Evolutionary conservation across 768 basidiomycete genomes (phyloP).

Genomic region (Amanita jacksonii): DNA sequence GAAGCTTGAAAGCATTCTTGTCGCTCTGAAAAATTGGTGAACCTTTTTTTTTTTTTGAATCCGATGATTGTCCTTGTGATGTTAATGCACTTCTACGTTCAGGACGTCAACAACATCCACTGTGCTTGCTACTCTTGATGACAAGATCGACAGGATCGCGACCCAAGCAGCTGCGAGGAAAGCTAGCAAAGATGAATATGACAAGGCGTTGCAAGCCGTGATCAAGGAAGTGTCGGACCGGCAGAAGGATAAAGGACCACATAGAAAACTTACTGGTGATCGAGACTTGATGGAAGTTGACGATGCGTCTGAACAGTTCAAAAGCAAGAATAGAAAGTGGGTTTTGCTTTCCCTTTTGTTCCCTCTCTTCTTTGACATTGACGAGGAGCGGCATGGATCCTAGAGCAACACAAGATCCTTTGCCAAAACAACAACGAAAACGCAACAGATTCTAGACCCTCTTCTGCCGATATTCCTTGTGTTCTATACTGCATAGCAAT

Average conservation of each 20-base stretch:
- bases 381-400: not conserved
- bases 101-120: constrained; percentile 66
- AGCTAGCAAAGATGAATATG: constrained; percentile 41
- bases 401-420: constrained; percentile 32
- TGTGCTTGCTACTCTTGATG: constrained; percentile 65
- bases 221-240: constrained; percentile 58
- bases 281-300: constrained; percentile 54
- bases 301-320: constrained; percentile 36
- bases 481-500: too few relatives aligned
- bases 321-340: constrained; percentile 9
- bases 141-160: constrained; percentile 51
- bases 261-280: constrained; percentile 15
- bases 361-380: not conserved
- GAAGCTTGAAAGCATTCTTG: constrained; percentile 49
- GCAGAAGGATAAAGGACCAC: constrained; percentile 45
- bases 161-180: constrained; percentile 32
- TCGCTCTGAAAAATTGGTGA: constrained; percentile 59
- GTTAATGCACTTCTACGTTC: too few relatives aligned
- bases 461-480: not conserved
- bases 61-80: not conserved
- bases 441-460: constrained; percentile 41
- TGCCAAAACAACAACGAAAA: constrained; percentile 41
- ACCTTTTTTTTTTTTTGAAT: constrained; percentile 13
- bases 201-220: constrained; percentile 38
- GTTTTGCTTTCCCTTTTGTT: not conserved